Evolutionary conservation across 2,329 filamentous ascomycete species (phyloP).

Genomic region (Pseudocercospora macadamiae): DNA sequence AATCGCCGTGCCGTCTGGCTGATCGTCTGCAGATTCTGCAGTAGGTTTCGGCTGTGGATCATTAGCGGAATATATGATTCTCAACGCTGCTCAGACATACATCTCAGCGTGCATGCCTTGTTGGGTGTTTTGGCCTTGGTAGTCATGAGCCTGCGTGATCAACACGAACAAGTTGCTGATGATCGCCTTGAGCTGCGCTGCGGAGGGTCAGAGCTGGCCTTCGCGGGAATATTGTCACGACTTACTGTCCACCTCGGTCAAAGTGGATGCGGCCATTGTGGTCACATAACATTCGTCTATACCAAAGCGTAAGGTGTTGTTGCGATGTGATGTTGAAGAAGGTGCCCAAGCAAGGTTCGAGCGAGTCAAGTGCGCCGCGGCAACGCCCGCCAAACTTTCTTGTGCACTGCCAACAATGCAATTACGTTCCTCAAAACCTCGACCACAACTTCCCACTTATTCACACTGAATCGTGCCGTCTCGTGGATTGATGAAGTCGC

Average conservation of each 20-base stretch:
- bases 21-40: slow-evolving; percentile 58
- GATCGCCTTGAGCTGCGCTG: slow-evolving; percentile 61
- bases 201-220: slow-evolving; percentile 11
- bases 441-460: no score
- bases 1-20: slow-evolving; percentile 53
- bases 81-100: slow-evolving; percentile 39
- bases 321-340: no score
- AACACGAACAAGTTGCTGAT: slow-evolving; percentile 65
- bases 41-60: slow-evolving; percentile 51
- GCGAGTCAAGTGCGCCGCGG: no score
- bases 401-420: no score
- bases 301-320: no score
- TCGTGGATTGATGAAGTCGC: background rate
- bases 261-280: slow-evolving; percentile 34
- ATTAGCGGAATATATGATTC: slow-evolving; percentile 16
- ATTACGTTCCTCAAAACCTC: no score
- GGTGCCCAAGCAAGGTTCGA: no score
- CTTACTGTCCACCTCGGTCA: slow-evolving; percentile 39
- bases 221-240: background rate
- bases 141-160: slow-evolving; percentile 62
- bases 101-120: slow-evolving; percentile 62
- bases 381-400: no score
- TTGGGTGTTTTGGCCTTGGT: slow-evolving; percentile 60
- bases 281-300: no score
- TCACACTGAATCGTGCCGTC: background rate